These are phyloP conservation scores for Amauroascus niger DNA, from an alignment of 2,329 filamentous ascomycete genomes.

Conservation along the genomic window DNA sequence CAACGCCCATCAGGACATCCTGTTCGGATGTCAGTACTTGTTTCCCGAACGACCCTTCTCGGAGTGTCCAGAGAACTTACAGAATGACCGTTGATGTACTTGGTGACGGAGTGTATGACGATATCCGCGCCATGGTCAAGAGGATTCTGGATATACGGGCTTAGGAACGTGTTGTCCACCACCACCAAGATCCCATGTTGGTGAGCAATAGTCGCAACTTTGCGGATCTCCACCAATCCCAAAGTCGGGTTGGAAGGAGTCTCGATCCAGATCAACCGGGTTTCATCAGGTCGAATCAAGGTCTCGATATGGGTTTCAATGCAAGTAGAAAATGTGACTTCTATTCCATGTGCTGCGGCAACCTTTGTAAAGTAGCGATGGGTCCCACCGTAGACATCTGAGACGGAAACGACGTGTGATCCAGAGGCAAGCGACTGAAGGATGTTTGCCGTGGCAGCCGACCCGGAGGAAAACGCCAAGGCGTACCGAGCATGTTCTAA, in stretches of 20 bases:
- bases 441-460: constrained; percentile 84
- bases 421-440: constrained; percentile 84
- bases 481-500: constrained; percentile 89
- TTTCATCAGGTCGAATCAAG: constrained; percentile 70
- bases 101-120: constrained; percentile 92
- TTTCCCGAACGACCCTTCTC: neutral
- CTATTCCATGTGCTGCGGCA: constrained; percentile 83
- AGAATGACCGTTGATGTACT: constrained; percentile 96
- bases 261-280: constrained; percentile 96
- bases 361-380: constrained; percentile 99
- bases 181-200: constrained; percentile 84
- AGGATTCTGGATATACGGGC: constrained; percentile 92
- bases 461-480: constrained; percentile 88
- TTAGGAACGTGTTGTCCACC: constrained; percentile 98
- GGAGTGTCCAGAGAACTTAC: constrained; percentile 24
- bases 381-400: constrained; percentile 94
- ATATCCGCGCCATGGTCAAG: constrained; percentile 92
- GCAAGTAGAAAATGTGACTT: constrained; percentile 85
- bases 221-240: constrained; percentile 81
- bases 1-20: constrained; percentile 95
- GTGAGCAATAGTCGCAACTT: constrained; percentile 74
- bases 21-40: constrained; percentile 22
- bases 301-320: constrained; percentile 80
- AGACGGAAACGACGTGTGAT: constrained; percentile 91
- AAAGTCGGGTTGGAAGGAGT: constrained; percentile 90